These are phyloP conservation scores for Tricholoma matsutake DNA, from an alignment of 768 basidiomycete species.

Conservation along the genomic window DNA sequence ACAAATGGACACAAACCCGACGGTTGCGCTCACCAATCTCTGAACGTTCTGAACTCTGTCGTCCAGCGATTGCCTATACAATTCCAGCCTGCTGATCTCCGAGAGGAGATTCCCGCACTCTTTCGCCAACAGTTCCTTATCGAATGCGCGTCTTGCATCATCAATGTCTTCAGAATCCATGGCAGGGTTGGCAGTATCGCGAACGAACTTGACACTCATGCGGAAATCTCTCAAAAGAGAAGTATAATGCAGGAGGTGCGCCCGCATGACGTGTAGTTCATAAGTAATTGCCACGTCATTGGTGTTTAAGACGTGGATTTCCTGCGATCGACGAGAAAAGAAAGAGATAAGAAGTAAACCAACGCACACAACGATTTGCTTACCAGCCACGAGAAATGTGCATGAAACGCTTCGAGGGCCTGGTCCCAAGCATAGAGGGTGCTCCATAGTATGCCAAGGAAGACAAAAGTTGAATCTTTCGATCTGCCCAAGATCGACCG, in stretches of 20 bases:
- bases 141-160: background rate
- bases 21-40: background rate
- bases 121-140: background rate
- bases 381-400: background rate
- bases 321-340: background rate
- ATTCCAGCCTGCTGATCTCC: background rate
- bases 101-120: background rate
- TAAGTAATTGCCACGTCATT: background rate
- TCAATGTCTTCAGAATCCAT: background rate
- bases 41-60: background rate
- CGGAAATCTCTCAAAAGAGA: background rate
- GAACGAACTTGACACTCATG: background rate
- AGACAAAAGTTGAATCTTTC: background rate
- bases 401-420: background rate
- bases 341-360: background rate
- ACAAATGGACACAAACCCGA: too few species aligned
- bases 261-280: background rate
- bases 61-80: background rate
- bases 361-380: background rate
- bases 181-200: background rate
- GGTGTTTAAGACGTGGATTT: background rate
- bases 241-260: background rate
- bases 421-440: background rate
- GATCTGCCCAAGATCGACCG: constrained; percentile 17
- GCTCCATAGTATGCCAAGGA: background rate